Conservation (phyloP, 2,329 filamentous ascomycete genomes). For the Colletotrichum tropicicola region DNA sequence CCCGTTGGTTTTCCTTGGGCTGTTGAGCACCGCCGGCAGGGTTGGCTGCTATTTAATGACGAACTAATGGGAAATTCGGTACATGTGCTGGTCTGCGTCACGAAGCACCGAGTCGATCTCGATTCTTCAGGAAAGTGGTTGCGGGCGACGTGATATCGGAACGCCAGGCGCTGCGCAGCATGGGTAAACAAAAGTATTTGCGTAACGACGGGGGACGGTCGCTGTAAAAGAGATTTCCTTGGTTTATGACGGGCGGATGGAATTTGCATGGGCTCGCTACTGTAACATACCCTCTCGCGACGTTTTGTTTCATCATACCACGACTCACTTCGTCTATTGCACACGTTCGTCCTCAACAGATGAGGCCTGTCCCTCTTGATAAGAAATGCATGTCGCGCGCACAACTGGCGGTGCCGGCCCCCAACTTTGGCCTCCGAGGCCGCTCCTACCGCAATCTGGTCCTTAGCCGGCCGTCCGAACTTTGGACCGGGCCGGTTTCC, state of each 20-base stretch:
- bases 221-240: slow-evolving; percentile 21
- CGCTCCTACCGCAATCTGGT: not conserved
- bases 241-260: slow-evolving; percentile 22
- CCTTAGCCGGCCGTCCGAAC: not conserved
- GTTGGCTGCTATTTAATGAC: slow-evolving; percentile 28
- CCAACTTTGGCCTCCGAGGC: not conserved
- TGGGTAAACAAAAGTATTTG: slow-evolving; percentile 28
- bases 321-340: not conserved
- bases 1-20: not conserved
- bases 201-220: slow-evolving; percentile 15
- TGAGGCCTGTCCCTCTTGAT: no score
- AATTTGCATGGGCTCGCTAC: slow-evolving; percentile 21
- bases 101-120: not conserved
- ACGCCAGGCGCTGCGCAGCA: not conserved
- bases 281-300: slow-evolving; percentile 31
- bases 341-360: not conserved
- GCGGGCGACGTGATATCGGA: not conserved
- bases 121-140: not conserved
- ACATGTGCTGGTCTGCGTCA: slow-evolving; percentile 10
- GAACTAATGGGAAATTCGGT: slow-evolving; percentile 24
- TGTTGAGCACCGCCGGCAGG: not conserved
- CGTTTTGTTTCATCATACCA: slow-evolving; percentile 24
- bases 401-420: not conserved
- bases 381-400: no score
- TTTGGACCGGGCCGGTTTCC: slow-evolving; percentile 27